Base-by-base conservation (phyloP, 495 filamentous ascomycete species). In the Penicillium dipodomyicola region DNA sequence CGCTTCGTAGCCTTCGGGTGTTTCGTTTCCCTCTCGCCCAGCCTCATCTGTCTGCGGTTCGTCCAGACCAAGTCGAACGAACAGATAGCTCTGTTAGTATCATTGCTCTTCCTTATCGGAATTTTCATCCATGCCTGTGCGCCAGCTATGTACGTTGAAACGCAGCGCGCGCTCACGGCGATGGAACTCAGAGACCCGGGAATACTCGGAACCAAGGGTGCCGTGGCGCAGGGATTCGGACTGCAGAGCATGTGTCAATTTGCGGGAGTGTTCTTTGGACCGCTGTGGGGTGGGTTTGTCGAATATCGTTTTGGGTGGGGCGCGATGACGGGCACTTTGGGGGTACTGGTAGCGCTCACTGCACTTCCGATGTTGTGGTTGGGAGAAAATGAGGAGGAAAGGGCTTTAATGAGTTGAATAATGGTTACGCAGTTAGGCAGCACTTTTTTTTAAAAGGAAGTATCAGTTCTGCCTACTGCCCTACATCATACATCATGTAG, bases 1-100 rank as follows among this genome's bases (percentile, higher is more conserved):
- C 83, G 85, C 17, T 84, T 79, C 72, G 74, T 83, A 5, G 73
- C 83, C 0, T 74, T 85, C 12, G 61, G 64, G 9, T 88, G 87
- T 4, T 93, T 92, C 65, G 59, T 82, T 17, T 37, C 86, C 11
- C 76, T 79, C 2, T 65, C 81, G 5, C 83, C 85, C 0, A 74
- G 83, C 15, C 75, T 89, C 47, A 74, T 87, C 22, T 79, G 85
- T 29, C 71, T 93, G 17, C 79, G 87, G 7, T 80, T 90, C 57
- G 80, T 90, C 5, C 77, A 73, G 5, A 52, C 78, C 25, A 79
- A 87, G 64, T 79, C 71, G 9, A 69, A 81, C 0, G 30, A 68
- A 1, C 79, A 90, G 56, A 88, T 89, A 61, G 74, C 85, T 4
- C 68, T 91, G 9, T 71, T 92, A 11, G 42, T 70, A 19, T 49